These are phyloP conservation scores for Medakamo hakoo DNA, from an alignment of 139 green algal genomes.

Conservation along the genomic window DNA sequence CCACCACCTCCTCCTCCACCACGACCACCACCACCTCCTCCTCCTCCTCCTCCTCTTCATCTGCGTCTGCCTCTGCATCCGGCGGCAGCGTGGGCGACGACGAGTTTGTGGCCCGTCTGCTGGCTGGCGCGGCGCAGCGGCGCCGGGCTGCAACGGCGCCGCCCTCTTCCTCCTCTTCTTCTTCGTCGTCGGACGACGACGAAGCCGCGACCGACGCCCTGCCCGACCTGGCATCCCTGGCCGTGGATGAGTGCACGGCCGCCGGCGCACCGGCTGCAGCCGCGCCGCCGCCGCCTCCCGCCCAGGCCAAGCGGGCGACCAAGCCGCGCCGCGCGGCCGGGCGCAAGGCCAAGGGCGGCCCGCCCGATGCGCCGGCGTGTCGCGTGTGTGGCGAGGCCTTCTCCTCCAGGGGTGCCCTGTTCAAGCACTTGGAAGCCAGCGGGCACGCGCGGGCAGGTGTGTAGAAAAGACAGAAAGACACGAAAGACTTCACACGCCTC, in stretches of 20 bases:
- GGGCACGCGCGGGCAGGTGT: conserved; percentile 34
- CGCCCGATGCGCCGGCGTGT: conserved; percentile 13
- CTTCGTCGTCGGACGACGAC: not conserved
- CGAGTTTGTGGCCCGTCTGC: conserved; percentile 6
- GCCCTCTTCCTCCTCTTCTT: not conserved
- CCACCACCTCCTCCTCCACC: not conserved
- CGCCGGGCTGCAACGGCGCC: not conserved
- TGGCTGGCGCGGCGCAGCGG: not conserved
- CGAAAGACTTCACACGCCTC: not conserved
- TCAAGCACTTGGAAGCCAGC: conserved; percentile 42
- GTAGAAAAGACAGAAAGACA: not conserved
- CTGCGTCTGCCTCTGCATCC: too few species aligned
- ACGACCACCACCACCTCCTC: too few species aligned
- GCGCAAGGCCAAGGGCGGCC: not conserved
- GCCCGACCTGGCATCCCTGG: not conserved
- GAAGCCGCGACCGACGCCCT: not conserved
- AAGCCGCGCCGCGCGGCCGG: conserved; percentile 18
- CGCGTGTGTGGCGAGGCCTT: conserved; percentile 35
- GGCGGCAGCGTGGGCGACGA: conserved; percentile 4
- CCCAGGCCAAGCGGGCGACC: conserved; percentile 3
- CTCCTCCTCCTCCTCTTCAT: too few species aligned
- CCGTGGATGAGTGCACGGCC: conserved; percentile 5
- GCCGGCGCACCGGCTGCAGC: conserved; percentile 1
- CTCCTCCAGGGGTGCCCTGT: conserved; percentile 41
- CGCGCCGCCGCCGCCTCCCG: not conserved